Base-by-base conservation (phyloP, 2,329 filamentous ascomycete species). In the Colletotrichum cordylinicola region DNA sequence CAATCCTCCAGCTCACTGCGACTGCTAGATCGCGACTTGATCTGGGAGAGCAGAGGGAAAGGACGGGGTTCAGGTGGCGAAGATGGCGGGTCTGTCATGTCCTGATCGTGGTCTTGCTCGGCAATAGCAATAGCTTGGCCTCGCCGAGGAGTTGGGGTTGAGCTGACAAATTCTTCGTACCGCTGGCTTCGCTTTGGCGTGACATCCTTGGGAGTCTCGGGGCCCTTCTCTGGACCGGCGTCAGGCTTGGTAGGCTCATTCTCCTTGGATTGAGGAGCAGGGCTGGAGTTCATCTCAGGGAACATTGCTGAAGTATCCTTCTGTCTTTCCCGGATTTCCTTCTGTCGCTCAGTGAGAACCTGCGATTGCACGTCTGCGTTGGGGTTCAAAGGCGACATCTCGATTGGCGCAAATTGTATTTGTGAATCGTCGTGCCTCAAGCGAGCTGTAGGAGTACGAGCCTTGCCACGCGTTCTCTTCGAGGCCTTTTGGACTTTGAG, bases 381-480 rank as follows among this genome's bases (percentile, higher is more conserved):
- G 4, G 89, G 70, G 29, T 74, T 83, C 3, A 85, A 85, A 0
- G 88, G 87, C 0, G 93, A 91, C 15, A 92, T 91, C 35, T 91
- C 89, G 62, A 96, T 93, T 0, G 91, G 86, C 4, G 93, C 91
- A 80, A 97, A 97, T 58, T 94, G 90, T 31, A 98, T 90, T 80
- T 98, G 95, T 1, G 95, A 98, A 83, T 98, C 91, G 77, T 98
- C 91, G 79, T 98, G 95, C 39, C 94, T 91, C 33, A 93, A 87
- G 75, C 90, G 91, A 21, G 89, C 87, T 62, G 89, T 91, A 15
- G 39, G 69, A 61, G 75, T 56, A 31, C 65, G 71, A 16, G 37
- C 8, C 56, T 61, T 70, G 9, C 33, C 61, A 29, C 75, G 77
- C 18, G 68, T 70, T 21, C 35, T 75, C 61, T 55, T 75, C 10